Evolutionary conservation across 2,329 filamentous ascomycete genomes (phyloP).

Genomic region (Aureobasidium sp.): DNA sequence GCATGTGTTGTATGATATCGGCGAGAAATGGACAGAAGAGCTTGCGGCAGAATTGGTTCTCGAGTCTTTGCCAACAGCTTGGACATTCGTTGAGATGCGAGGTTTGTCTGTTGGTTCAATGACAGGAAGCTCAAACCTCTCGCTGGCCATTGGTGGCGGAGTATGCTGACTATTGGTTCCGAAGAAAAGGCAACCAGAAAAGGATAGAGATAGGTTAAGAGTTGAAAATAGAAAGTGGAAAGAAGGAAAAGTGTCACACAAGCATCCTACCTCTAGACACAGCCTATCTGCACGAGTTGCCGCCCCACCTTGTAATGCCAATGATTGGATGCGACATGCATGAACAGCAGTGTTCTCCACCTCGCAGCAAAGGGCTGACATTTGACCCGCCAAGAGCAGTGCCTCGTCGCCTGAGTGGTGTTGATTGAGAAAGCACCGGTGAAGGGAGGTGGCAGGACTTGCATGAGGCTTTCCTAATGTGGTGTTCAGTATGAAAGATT

Average conservation of each 20-base stretch:
- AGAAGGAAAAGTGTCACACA: not conserved
- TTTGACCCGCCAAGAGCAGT: conserved; percentile 2
- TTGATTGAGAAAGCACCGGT: not conserved
- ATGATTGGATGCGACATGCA: conserved; percentile 2
- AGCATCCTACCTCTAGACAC: not conserved
- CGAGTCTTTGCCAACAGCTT: not conserved
- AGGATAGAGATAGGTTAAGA: not conserved
- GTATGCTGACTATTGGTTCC: not conserved
- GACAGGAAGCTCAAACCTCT: conserved; percentile 3
- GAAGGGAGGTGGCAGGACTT: not conserved
- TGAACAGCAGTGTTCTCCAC: not conserved
- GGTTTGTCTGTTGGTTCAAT: not conserved
- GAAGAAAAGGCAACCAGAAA: not conserved
- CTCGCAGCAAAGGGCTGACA: not conserved
- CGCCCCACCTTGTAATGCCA: not conserved
- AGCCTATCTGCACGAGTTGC: not conserved
- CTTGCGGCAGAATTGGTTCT: not conserved
- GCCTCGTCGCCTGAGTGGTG: conserved; percentile 6
- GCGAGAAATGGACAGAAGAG: conserved; percentile 5
- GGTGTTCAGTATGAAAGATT: not conserved
- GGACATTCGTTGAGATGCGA: not conserved
- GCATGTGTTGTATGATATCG: not conserved
- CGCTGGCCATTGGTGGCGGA: not conserved
- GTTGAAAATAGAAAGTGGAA: not conserved
- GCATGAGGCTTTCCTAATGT: conserved; percentile 6